Evolutionary conservation across 768 basidiomycete species (phyloP).

Genomic region (Pilatotrama ljubarskyi): DNA sequence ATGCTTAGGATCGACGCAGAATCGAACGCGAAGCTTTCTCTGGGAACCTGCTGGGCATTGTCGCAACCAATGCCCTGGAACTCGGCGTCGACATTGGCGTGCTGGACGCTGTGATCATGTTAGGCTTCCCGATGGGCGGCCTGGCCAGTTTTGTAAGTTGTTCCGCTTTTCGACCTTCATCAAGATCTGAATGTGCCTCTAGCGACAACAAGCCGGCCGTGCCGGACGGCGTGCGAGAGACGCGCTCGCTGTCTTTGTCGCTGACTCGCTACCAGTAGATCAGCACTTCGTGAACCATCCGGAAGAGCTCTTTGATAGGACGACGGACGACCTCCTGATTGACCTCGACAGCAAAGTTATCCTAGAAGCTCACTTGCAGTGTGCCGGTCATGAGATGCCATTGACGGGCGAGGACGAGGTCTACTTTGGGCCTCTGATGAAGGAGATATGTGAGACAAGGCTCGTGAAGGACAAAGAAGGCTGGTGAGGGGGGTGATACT

Average conservation of each 20-base stretch:
- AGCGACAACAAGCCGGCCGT: slow-evolving; percentile 89
- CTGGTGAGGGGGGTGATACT: slow-evolving; percentile 50
- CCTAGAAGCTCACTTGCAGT: slow-evolving; percentile 85
- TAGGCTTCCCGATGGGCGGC: slow-evolving; percentile 73
- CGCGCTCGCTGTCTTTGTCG: slow-evolving; percentile 72
- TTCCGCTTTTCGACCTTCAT: background rate
- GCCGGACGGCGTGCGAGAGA: slow-evolving; percentile 83
- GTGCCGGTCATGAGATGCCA: slow-evolving; percentile 86
- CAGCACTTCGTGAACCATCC: slow-evolving; percentile 73
- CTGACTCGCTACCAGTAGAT: slow-evolving; percentile 69
- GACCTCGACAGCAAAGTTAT: slow-evolving; percentile 75
- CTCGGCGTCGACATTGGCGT: slow-evolving; percentile 89
- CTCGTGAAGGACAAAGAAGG: slow-evolving; percentile 74
- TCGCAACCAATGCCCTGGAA: slow-evolving; percentile 90
- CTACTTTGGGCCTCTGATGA: slow-evolving; percentile 71
- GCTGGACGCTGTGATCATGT: slow-evolving; percentile 87
- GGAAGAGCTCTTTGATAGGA: slow-evolving; percentile 63
- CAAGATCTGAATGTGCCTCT: background rate
- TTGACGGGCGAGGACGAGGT: slow-evolving; percentile 59
- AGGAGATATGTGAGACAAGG: slow-evolving; percentile 58
- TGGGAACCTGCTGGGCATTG: slow-evolving; percentile 78
- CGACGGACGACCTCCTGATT: slow-evolving; percentile 62
- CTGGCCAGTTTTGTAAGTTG: slow-evolving; percentile 75
- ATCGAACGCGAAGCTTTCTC: slow-evolving; percentile 89
- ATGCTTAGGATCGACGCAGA: slow-evolving; percentile 66